Percentiles rank a stretch among this genome's conserved stretches.
Conservation (phyloP, 164 flowering plant species). For the Stephania japonica region DNA sequence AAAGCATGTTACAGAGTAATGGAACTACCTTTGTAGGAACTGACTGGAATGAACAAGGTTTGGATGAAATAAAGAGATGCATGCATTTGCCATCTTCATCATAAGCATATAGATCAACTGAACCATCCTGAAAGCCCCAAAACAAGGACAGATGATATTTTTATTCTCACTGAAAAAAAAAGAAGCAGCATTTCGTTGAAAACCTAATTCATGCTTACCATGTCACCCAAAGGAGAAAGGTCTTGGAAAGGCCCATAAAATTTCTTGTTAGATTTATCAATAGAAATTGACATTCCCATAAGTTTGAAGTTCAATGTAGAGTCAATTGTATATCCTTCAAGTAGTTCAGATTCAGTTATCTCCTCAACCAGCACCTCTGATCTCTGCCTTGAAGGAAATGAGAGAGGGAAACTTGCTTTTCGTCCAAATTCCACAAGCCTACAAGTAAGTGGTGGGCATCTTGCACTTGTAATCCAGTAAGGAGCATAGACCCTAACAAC, state of each 20-base stretch:
- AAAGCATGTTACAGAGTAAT: background rate
- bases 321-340: conserved; percentile 75
- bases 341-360: conserved; percentile 74
- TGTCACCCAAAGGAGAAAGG: conserved; percentile 85
- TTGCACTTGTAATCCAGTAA: conserved; percentile 69
- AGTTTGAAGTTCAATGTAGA: conserved; percentile 65
- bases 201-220: conserved; percentile 43
- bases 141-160: background rate
- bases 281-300: conserved; percentile 65
- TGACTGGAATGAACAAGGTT: conserved; percentile 80
- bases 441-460: conserved; percentile 75
- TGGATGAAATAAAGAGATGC: conserved; percentile 76
- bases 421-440: conserved; percentile 47
- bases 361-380: conserved; percentile 48
- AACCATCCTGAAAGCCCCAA: conserved; percentile 72
- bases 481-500: conserved; percentile 74
- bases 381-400: conserved; percentile 41
- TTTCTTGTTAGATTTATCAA: conserved; percentile 40
- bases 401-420: conserved; percentile 28
- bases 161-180: conserved; percentile 2
- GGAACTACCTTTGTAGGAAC: conserved; percentile 81
- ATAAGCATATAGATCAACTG: conserved; percentile 72
- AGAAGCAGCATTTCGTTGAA: background rate
- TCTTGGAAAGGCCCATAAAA: conserved; percentile 68
- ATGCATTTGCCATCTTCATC: conserved; percentile 66